Evolutionary conservation across 2,329 filamentous ascomycete species (phyloP).

Genomic region (Xylariaceae sp.): DNA sequence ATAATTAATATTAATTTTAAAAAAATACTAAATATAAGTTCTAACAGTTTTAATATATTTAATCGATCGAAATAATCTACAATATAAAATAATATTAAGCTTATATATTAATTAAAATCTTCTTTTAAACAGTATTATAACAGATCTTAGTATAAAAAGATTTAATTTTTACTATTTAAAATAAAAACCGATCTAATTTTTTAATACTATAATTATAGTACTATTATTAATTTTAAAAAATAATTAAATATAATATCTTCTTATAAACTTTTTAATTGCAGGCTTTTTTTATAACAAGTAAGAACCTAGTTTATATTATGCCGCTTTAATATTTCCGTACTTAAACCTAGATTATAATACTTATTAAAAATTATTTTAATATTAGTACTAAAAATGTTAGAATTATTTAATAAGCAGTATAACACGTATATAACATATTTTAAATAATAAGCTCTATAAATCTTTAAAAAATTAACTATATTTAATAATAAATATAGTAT

Average conservation of each 20-base stretch:
- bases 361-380: conserved; percentile 14
- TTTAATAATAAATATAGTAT: background rate
- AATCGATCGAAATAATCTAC: conserved; percentile 12
- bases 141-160: too few species aligned
- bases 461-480: background rate
- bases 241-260: background rate
- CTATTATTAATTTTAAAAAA: conserved; percentile 1
- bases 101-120: too few species aligned
- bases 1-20: conserved; percentile 7
- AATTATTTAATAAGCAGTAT: conserved; percentile 1
- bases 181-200: conserved; percentile 7
- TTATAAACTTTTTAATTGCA: background rate
- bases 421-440: background rate
- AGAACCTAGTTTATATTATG: conserved; percentile 15
- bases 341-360: conserved; percentile 14
- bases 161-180: background rate
- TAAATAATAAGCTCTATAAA: background rate
- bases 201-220: conserved; percentile 13
- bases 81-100: background rate
- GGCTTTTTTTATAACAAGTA: conserved; percentile 1
- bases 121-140: too few species aligned
- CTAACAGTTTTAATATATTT: background rate
- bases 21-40: conserved; percentile 13
- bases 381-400: conserved; percentile 2
- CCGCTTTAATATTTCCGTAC: background rate